Evolutionary conservation across 1,139 yeast species (phyloP).

Genomic region (Geotrichum candidum): DNA sequence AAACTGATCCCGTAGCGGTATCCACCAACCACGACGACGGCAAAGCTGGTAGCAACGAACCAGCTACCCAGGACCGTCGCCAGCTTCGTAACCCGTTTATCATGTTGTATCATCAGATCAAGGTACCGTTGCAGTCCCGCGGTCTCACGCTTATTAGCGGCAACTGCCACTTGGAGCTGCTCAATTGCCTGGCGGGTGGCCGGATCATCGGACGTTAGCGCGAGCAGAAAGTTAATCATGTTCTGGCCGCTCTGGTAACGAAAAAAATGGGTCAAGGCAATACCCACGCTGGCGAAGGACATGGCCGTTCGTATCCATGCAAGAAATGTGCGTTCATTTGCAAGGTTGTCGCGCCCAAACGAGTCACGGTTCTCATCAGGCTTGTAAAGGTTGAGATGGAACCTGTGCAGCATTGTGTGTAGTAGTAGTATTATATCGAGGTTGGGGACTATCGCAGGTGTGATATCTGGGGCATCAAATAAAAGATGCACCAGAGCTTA

Average conservation of each 20-base stretch:
- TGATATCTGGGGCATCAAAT: no score
- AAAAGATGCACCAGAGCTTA: no score
- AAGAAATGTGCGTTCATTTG: slow-evolving; percentile 70
- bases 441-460: neutral
- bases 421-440: neutral
- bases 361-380: slow-evolving; percentile 41
- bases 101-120: slow-evolving; percentile 3
- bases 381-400: neutral
- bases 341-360: slow-evolving; percentile 54
- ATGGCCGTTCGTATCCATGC: slow-evolving; percentile 70
- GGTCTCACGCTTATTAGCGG: neutral
- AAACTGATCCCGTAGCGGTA: slow-evolving; percentile 45
- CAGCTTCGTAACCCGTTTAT: slow-evolving; percentile 19
- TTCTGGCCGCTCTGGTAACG: slow-evolving; percentile 33
- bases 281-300: slow-evolving; percentile 52
- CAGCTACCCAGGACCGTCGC: slow-evolving; percentile 33
- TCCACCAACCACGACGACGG: slow-evolving; percentile 40
- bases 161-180: neutral
- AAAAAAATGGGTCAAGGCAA: slow-evolving; percentile 50
- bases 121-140: slow-evolving; percentile 13
- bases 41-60: slow-evolving; percentile 41
- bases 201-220: neutral
- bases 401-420: neutral
- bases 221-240: slow-evolving; percentile 10
- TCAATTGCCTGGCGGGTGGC: slow-evolving; percentile 11